phyloP scores from a whole-genome alignment of 2,329 filamentous ascomycete genomes.

The Hypoxylon rubiginosum region DNA sequence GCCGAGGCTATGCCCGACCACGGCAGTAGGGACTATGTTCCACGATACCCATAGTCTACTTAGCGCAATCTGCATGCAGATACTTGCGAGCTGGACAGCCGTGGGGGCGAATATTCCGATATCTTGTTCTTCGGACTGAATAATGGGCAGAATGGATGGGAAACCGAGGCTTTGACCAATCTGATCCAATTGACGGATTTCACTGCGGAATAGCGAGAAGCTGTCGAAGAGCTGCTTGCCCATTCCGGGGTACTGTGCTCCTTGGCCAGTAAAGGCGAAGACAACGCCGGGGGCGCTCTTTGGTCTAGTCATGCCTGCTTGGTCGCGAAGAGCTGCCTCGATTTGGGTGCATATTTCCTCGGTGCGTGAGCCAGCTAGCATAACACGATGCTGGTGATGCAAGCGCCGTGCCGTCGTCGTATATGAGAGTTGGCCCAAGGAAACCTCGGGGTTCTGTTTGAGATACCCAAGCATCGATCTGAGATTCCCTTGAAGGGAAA shows the following conservation, averaged over 20 bases:
- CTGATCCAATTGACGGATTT: conserved; percentile 66
- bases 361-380: conserved; percentile 55
- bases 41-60: conserved; percentile 54
- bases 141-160: conserved; percentile 65
- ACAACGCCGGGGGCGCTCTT: conserved; percentile 50
- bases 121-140: conserved; percentile 56
- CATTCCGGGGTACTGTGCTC: conserved; percentile 42
- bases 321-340: conserved; percentile 50
- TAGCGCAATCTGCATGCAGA: conserved; percentile 55
- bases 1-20: conserved; percentile 61
- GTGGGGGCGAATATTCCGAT: conserved; percentile 58
- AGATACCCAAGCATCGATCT: conserved; percentile 27
- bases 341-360: conserved; percentile 56
- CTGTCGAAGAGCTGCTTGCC: conserved; percentile 34
- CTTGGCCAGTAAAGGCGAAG: conserved; percentile 48
- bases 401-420: conserved; percentile 41
- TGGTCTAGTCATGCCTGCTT: conserved; percentile 58
- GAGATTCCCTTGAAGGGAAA: conserved; percentile 26
- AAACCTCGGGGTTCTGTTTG: conserved; percentile 12
- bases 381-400: conserved; percentile 59
- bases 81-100: conserved; percentile 54
- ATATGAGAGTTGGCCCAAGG: conserved; percentile 37
- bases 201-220: conserved; percentile 49
- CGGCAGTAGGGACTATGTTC: conserved; percentile 57
- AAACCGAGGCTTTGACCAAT: conserved; percentile 61